These are phyloP conservation scores for Botryotinia convoluta DNA, from an alignment of 2,329 filamentous ascomycete genomes.

Conservation along the genomic window DNA sequence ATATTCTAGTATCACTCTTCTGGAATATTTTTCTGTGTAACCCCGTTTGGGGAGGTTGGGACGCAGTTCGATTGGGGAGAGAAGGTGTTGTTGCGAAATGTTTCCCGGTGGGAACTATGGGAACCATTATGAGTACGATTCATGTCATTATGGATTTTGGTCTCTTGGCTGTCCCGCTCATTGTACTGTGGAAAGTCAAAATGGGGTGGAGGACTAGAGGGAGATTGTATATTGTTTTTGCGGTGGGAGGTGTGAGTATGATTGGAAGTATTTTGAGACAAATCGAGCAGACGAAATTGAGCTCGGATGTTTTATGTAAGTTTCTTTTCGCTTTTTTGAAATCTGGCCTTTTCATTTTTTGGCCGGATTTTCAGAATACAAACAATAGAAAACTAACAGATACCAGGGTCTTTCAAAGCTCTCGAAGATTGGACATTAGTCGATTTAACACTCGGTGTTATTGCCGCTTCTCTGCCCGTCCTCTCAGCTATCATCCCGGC, in stretches of 20 bases:
- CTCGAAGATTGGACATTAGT: constrained; percentile 38
- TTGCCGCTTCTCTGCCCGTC: constrained; percentile 40
- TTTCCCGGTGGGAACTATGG: constrained; percentile 23
- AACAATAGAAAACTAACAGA: background rate
- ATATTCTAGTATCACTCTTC: constrained; percentile 7
- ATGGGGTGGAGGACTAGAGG: constrained; percentile 37
- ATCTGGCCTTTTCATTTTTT: background rate
- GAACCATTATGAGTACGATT: constrained; percentile 34
- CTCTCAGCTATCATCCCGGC: constrained; percentile 33
- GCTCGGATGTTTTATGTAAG: constrained; percentile 13
- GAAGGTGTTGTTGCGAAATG: background rate
- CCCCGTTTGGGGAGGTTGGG: constrained; percentile 16
- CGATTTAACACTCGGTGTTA: constrained; percentile 38
- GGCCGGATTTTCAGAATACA: background rate
- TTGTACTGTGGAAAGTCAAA: constrained; percentile 40
- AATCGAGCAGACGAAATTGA: constrained; percentile 25
- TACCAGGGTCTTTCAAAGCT: constrained; percentile 27
- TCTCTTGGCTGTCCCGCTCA: constrained; percentile 38
- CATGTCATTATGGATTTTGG: constrained; percentile 40
- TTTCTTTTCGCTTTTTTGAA: background rate
- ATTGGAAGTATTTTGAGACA: constrained; percentile 38
- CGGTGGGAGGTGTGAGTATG: constrained; percentile 37
- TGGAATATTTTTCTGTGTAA: constrained; percentile 8
- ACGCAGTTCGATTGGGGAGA: constrained; percentile 1
- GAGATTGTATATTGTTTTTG: constrained; percentile 39